Evolutionary conservation across 208 protist genomes (phyloP).

Genomic region (Crithidia bombi): DNA sequence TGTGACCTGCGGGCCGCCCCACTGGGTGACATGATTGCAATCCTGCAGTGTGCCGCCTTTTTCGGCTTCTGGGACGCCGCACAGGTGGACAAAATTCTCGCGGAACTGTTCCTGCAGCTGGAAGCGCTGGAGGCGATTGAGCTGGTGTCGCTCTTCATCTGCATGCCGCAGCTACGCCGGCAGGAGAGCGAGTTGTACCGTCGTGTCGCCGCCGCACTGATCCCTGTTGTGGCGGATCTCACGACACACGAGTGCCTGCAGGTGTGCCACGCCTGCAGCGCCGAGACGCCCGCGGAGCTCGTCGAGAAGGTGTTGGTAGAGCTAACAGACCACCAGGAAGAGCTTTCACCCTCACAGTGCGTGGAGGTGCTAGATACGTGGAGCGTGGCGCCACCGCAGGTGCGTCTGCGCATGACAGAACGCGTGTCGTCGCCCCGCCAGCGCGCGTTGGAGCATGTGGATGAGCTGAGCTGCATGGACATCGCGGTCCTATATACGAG

Average conservation of each 20-base stretch:
- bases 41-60: slow-evolving; percentile 79
- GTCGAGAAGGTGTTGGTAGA: slow-evolving; percentile 49
- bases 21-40: slow-evolving; percentile 73
- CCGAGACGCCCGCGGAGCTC: slow-evolving; percentile 48
- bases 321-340: slow-evolving; percentile 42
- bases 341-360: slow-evolving; percentile 47
- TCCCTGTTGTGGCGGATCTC: slow-evolving; percentile 58
- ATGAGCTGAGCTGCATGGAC: slow-evolving; percentile 64
- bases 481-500: slow-evolving; percentile 73
- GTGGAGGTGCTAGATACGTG: slow-evolving; percentile 73
- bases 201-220: slow-evolving; percentile 49
- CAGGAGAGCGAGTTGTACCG: slow-evolving; percentile 56
- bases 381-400: slow-evolving; percentile 31
- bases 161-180: slow-evolving; percentile 73
- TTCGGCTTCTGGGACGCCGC: slow-evolving; percentile 91
- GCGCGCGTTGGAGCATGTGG: slow-evolving; percentile 29
- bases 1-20: slow-evolving; percentile 77
- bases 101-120: slow-evolving; percentile 63
- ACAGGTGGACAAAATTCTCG: slow-evolving; percentile 75
- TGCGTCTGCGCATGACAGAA: slow-evolving; percentile 23
- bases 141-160: slow-evolving; percentile 66
- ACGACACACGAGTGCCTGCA: slow-evolving; percentile 79
- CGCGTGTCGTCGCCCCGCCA: slow-evolving; percentile 32
- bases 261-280: slow-evolving; percentile 58
- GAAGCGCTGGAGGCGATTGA: slow-evolving; percentile 58